Evolutionary conservation across 192 early-diverging fungal genomes (phyloP), one percentile per base, ranked within the genome.

Genomic region (Coemansia sp.): DNA sequence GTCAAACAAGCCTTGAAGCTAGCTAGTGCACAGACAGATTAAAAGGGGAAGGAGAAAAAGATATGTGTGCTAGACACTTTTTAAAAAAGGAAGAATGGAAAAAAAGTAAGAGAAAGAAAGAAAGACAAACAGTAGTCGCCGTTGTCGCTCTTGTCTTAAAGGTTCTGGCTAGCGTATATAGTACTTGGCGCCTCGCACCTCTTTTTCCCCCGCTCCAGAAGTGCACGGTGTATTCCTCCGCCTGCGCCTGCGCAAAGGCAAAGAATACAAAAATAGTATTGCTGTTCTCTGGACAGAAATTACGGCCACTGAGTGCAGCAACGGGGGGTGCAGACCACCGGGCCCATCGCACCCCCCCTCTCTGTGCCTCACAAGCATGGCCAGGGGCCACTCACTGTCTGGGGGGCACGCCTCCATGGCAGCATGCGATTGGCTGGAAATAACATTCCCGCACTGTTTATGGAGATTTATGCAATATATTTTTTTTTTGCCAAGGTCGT

Each of bases 1-100:
- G 49, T 52, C 49, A 52, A 67, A 55, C 36, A 55, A 52, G 42
- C 51, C 51, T 34, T 46, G 20, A 34, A 33, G 51, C 38, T 22
- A 67, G 49, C 66, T 42, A 52, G 47, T 55, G 49, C 52, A 67
- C 20, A 44, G 49, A 52, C 49, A 15, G 36, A 41, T 40, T 61
- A 70, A 62, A 66, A 63, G n/a, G 63, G 49, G 49, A 34, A 67
- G 49, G n/a, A 63, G 51, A 55, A 63, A 75, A 70, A 54, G 59
- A 44, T 60, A 65, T 34, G 72, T 59, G 65, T 47, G 59, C 27
- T 67, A 20, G 42, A 66, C 67, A 33, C 52, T 24, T 52, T 27
- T 44, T 12, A 59, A 31, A 59, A 59, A 68, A 41, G 44, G 49
- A 54, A 54, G 49, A 18, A 20, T 46, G 49, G 40, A 64, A 65